Base-by-base conservation (phyloP, 768 basidiomycete species). In the Rhodosporidiobolus sp. region DNA sequence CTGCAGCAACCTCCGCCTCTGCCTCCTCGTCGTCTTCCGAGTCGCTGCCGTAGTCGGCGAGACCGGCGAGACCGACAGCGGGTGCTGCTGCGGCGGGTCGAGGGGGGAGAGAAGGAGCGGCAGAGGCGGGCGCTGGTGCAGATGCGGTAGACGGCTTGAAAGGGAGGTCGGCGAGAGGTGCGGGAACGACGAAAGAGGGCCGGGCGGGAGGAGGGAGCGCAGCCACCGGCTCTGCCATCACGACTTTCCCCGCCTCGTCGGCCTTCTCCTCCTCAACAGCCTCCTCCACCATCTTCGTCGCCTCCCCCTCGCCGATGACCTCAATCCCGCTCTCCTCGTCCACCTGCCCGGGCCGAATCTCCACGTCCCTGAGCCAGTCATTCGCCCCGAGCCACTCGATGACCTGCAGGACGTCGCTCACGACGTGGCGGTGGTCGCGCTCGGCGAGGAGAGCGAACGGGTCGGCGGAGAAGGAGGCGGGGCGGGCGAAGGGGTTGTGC, bases 321-420 rank as follows among this genome's bases (percentile, higher is more conserved):
- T 72, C 70, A 43, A 76, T 76, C 49, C 75, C 70, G 22, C 70
- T 72, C 61, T 76, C 75, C 53, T 76, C 75, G 7, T 76, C 75
- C 26, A 69, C 19, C 61, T 76, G 64, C 2, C 75, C 75, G 1
- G 28, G 22, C 30, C 75, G 22, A 9, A 65, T 28, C 67, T 76
- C 75, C 14, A 76, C 75, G 2, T 70, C 70, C 30, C 38, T n/a
- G 7, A 76, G 57, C 70, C 70, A 76, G 16, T 67, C 70, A 32
- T 76, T 76, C 50, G 63, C 59, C 14, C 48, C 55, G 24, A 72
- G 45, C 43, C 66, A 76, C 55, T 76, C 75, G 61, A 76, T 63
- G 19, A 64, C 71, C 50, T 72, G 67, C 28, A 76, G 53, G 28
- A 72, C 46, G 54, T 76, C 70, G 24, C 30, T 45, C 24, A 72